phyloP scores from a whole-genome alignment of 495 filamentous ascomycete genomes.

The Trichoderma asperelloides region DNA sequence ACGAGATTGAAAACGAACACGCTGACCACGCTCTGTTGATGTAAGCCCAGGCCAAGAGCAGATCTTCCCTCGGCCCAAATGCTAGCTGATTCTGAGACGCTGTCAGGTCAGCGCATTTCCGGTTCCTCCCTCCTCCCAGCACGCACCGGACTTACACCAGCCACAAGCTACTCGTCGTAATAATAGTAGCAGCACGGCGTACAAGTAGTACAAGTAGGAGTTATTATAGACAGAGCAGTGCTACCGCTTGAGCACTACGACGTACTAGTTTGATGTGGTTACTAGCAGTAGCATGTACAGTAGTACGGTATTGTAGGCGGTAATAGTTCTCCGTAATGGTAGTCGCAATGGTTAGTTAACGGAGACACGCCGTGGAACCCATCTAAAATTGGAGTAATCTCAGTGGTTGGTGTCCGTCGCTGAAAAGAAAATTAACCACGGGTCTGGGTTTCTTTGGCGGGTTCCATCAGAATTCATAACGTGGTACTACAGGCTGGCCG shows the following conservation, averaged over 20 bases:
- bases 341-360: background rate
- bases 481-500: background rate
- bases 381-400: constrained; percentile 8
- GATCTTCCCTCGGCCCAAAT: constrained; percentile 3
- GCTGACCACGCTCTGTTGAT: background rate
- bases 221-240: no score
- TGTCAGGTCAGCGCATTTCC: constrained; percentile 1
- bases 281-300: no score
- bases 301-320: no score
- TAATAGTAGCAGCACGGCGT: no score
- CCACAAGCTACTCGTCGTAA: no score
- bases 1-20: background rate
- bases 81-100: constrained; percentile 2
- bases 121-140: background rate
- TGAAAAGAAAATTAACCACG: background rate
- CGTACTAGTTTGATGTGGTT: background rate
- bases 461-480: background rate
- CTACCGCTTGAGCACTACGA: background rate
- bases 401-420: background rate
- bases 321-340: background rate
- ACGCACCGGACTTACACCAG: no score
- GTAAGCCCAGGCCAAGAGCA: constrained; percentile 2
- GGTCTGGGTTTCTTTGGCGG: background rate
- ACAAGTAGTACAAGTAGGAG: no score
- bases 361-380: background rate